Evolutionary conservation across 2,329 filamentous ascomycete species (phyloP), one percentile per base, ranked within the genome.

Genomic region (Teratosphaeria zuluensis): DNA sequence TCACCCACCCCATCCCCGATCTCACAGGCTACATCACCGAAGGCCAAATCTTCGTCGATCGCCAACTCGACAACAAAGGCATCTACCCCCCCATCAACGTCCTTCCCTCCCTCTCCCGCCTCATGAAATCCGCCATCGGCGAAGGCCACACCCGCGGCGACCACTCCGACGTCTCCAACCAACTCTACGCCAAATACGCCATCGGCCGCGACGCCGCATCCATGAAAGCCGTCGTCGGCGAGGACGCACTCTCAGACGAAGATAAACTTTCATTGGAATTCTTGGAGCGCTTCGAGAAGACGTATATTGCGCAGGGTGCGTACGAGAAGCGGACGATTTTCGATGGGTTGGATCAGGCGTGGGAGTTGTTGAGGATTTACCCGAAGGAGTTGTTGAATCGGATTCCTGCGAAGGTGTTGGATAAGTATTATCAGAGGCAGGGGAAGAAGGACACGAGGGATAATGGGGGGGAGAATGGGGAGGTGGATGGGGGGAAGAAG

Each of bases 111-210:
- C 87, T 99, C 46, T 99, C 94, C 28, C 94, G 94, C 84, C 88
- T 99, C 73, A 99, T 99, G 94, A 99, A 99, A 79, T 99, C 94
- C 71, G 94, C 94, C 75, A 99, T 99, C 71, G 94, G 94, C 69
- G 92, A 97, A 78, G 90, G 90, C 65, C 92, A 92, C 82, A 99
- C 94, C 30, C 89, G 94, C 70, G 92, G 90, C 77, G 95, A 99
- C 71, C 94, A 99, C 77, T 90, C 90, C 68, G 94, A 99, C 78
- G 94, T 99, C 55, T 99, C 94, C 67, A 99, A 99, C 81, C 94
- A 99, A 81, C 84, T 99, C 65, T 99, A 99, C 75, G 94, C 94
- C 78, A 99, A 99, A 79, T 99, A 99, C 75, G 94, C 94, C 75
- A 97, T 99, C 73, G 94, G 94, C 73, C 92, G 92, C 82, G 94